Evolutionary conservation across 257 asterid species (phyloP).

Genomic region (Salvia hispanica): DNA sequence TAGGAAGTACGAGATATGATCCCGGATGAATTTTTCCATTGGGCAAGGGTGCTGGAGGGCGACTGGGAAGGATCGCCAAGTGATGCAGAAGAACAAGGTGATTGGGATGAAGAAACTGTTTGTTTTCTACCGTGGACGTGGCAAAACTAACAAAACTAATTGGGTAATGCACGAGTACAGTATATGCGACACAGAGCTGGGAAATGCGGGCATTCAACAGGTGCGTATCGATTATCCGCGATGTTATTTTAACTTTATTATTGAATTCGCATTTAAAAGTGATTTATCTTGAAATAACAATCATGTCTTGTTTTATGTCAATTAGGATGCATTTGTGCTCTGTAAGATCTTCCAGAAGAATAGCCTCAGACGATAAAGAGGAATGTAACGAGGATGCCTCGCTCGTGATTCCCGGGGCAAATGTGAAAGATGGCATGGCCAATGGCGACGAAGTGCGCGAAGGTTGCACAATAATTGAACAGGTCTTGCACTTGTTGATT

Average conservation of each 20-base stretch:
- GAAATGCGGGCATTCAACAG: conserved; percentile 69
- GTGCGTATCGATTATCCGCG: conserved; percentile 39
- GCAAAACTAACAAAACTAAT: conserved; percentile 84
- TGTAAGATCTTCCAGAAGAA: conserved; percentile 92
- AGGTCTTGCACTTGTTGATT: conserved; percentile 55
- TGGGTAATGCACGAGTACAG: conserved; percentile 98
- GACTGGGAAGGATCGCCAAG: conserved; percentile 86
- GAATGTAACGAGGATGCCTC: conserved; percentile 81
- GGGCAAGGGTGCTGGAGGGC: conserved; percentile 96
- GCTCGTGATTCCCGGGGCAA: conserved; percentile 65
- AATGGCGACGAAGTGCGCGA: conserved; percentile 65
- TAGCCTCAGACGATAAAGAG: conserved; percentile 92
- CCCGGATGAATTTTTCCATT: conserved; percentile 89
- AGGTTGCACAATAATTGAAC: conserved; percentile 47
- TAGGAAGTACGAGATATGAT: conserved; percentile 83
- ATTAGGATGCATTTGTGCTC: conserved; percentile 88
- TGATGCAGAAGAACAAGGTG: conserved; percentile 55
- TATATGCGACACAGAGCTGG: conserved; percentile 69
- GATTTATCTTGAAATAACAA: conserved; percentile 34
- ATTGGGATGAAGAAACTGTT: conserved; percentile 95
- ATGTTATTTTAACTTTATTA: conserved; percentile 21
- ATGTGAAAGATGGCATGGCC: conserved; percentile 63
- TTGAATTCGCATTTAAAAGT: too few species aligned
- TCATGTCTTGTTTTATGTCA: conserved; percentile 38
- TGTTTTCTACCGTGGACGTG: conserved; percentile 85